Conservation (phyloP, 2,329 filamentous ascomycete species). For the Phoma sp. region DNA sequence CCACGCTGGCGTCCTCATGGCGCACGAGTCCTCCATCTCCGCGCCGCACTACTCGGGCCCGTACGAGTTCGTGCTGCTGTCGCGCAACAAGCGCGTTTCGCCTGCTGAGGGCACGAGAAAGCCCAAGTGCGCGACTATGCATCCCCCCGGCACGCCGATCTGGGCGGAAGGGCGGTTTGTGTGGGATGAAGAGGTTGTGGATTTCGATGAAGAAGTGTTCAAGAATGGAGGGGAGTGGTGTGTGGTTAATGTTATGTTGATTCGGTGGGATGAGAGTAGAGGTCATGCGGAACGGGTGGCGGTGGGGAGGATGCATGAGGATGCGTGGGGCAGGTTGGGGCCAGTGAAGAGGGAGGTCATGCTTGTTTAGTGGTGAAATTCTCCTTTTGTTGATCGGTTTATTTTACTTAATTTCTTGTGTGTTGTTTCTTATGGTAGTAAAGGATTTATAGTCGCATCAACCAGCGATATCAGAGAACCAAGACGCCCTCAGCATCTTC, state of each 20-base stretch:
- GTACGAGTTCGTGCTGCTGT: conserved; percentile 39
- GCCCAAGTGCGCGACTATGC: conserved; percentile 26
- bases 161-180: conserved; percentile 37
- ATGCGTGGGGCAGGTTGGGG: conserved; percentile 31
- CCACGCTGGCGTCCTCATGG: conserved; percentile 43
- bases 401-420: too few relatives aligned
- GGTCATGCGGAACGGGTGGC: conserved; percentile 35
- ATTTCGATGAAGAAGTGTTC: conserved; percentile 34
- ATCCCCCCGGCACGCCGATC: conserved; percentile 42
- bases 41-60: conserved; percentile 24
- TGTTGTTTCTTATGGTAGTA: too few relatives aligned
- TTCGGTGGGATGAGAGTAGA: conserved; percentile 34
- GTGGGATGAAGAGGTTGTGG: conserved; percentile 36
- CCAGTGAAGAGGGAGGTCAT: conserved; percentile 35
- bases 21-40: conserved; percentile 30
- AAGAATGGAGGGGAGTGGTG: conserved; percentile 33
- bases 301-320: conserved; percentile 42
- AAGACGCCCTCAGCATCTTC: not conserved
- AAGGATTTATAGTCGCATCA: too few relatives aligned
- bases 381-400: too few relatives aligned
- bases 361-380: conserved; percentile 2
- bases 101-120: conserved; percentile 18
- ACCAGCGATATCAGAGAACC: too few relatives aligned
- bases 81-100: conserved; percentile 33
- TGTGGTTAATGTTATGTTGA: conserved; percentile 43